Conservation (phyloP, 495 filamentous ascomycete genomes). For the Penicillium silybi region DNA sequence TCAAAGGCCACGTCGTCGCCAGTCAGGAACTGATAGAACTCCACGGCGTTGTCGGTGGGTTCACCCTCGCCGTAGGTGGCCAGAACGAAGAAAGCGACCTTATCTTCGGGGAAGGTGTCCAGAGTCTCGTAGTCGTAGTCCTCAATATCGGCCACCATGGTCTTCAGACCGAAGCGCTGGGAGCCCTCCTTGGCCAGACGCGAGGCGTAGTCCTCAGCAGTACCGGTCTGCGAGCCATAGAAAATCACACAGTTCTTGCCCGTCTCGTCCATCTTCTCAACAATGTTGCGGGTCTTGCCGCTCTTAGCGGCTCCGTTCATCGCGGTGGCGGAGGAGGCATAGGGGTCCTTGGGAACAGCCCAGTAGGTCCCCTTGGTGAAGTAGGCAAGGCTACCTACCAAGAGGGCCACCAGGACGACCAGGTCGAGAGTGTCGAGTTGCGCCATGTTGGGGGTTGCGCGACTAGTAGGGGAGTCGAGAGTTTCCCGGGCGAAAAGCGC, state of each 20-base stretch:
- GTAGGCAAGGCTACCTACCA: constrained; percentile 87
- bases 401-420: constrained; percentile 77
- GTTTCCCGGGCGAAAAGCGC: constrained; percentile 4
- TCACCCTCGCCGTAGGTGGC: constrained; percentile 98
- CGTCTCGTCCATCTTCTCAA: constrained; percentile 93
- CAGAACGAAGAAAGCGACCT: constrained; percentile 90
- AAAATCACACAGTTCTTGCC: constrained; percentile 98
- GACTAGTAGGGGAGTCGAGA: constrained; percentile 8
- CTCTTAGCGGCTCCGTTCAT: constrained; percentile 68
- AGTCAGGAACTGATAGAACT: constrained; percentile 96
- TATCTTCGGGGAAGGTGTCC: constrained; percentile 82
- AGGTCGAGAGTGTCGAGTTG: constrained; percentile 95
- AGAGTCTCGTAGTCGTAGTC: constrained; percentile 97
- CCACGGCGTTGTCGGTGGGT: constrained; percentile 97
- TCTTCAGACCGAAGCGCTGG: constrained; percentile 93
- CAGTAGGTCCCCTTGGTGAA: constrained; percentile 96
- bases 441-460: constrained; percentile 58
- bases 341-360: constrained; percentile 79
- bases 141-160: constrained; percentile 97
- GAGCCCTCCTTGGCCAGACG: constrained; percentile 95
- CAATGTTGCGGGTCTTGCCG: constrained; percentile 86
- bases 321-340: constrained; percentile 63
- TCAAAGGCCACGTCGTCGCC: constrained; percentile 79
- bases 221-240: constrained; percentile 97
- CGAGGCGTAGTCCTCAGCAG: constrained; percentile 98